phyloP scores from a whole-genome alignment of 2,329 filamentous ascomycete genomes.

The Botrytis sinoallii region DNA sequence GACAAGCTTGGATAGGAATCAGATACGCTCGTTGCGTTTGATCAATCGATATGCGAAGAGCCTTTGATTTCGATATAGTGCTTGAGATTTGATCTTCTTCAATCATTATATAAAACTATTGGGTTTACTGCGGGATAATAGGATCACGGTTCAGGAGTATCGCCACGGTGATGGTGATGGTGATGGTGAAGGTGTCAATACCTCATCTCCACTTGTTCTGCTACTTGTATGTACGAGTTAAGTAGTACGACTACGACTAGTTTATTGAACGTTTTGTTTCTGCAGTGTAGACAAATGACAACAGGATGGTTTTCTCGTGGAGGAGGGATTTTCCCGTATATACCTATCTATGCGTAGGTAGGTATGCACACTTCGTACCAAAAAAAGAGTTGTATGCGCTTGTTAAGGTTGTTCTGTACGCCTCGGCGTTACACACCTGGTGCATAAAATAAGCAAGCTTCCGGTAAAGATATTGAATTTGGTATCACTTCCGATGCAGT shows the following conservation, averaged over 20 bases:
- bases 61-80: background rate
- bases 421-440: background rate
- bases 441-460: background rate
- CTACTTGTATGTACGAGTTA: background rate
- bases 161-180: background rate
- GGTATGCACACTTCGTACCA: background rate
- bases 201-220: background rate
- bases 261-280: background rate
- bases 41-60: background rate
- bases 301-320: background rate
- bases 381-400: slow-evolving; percentile 1
- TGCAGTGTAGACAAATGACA: background rate
- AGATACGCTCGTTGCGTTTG: background rate
- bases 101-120: background rate
- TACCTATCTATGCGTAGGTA: background rate
- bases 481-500: background rate
- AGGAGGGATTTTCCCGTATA: background rate
- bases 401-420: slow-evolving; percentile 1
- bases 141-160: background rate
- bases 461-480: background rate
- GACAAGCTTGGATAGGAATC: background rate
- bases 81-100: background rate
- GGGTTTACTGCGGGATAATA: background rate
- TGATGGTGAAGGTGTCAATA: background rate
- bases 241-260: background rate